phyloP scores from a whole-genome alignment of 768 basidiomycete species.

The Podaxis pistillaris region DNA sequence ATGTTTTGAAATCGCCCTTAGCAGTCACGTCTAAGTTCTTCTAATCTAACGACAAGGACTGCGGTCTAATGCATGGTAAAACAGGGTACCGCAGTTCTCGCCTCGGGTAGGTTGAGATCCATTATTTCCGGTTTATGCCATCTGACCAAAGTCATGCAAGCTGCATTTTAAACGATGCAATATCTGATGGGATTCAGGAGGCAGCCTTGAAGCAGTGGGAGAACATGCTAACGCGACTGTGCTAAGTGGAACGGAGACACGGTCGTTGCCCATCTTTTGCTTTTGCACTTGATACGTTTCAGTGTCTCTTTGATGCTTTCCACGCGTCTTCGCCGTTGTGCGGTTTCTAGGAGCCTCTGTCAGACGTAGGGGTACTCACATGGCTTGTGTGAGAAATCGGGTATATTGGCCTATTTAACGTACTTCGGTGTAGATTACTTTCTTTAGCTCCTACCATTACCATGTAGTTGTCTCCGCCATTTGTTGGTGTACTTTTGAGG shows the following conservation, averaged over 20 bases:
- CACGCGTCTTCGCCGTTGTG: too few species aligned
- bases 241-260: neutral
- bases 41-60: neutral
- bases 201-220: constrained; percentile 32
- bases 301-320: too few species aligned
- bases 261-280: too few species aligned
- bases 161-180: constrained; percentile 68
- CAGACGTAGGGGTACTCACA: too few species aligned
- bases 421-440: too few species aligned
- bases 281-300: too few species aligned
- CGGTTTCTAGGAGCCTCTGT: too few species aligned
- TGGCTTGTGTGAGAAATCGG: too few species aligned
- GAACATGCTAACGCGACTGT: neutral
- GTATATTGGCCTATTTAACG: too few species aligned
- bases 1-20: constrained; percentile 62
- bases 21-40: constrained; percentile 68
- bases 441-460: too few species aligned
- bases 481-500: too few species aligned
- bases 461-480: too few species aligned
- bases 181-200: constrained; percentile 63
- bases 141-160: constrained; percentile 31
- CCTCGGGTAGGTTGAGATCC: constrained; percentile 43
- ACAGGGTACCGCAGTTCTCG: constrained; percentile 65
- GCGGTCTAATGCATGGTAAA: neutral
- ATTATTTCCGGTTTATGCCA: neutral